Conservation (phyloP, 164 flowering plant genomes). For the Euptelea pleiosperma region DNA sequence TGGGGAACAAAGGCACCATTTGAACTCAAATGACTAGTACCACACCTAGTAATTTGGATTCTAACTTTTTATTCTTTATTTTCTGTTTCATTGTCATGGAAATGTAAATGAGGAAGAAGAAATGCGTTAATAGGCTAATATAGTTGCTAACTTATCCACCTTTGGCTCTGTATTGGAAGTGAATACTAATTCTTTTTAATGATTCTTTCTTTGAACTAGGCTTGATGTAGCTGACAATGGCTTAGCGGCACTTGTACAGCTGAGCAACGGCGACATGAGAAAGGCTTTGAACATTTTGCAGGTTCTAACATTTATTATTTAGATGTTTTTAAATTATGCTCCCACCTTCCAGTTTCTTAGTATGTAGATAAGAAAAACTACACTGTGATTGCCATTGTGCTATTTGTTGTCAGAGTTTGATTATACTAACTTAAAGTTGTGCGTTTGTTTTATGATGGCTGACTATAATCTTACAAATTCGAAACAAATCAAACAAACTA, state of each 20-base stretch:
- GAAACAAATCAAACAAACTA: too few species aligned
- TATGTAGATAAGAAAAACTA: too few species aligned
- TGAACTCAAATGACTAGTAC: too few species aligned
- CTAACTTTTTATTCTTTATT: too few species aligned
- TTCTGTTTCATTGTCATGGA: too few species aligned
- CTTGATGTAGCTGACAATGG: conserved; percentile 84
- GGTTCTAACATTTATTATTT: conserved; percentile 36
- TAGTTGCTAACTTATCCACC: background rate
- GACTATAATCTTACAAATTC: too few species aligned
- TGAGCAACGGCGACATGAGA: conserved; percentile 98
- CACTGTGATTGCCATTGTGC: too few species aligned
- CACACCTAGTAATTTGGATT: too few species aligned
- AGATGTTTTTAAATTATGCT: background rate
- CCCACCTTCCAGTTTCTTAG: background rate
- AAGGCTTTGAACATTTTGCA: conserved; percentile 97
- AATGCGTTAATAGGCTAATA: background rate
- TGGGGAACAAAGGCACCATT: background rate
- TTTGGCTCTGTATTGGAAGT: background rate
- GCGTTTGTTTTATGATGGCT: too few species aligned
- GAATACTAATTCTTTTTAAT: conserved; percentile 5
- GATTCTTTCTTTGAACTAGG: conserved; percentile 31
- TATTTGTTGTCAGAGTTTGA: too few species aligned
- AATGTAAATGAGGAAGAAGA: too few species aligned
- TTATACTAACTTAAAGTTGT: too few species aligned
- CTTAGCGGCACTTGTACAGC: conserved; percentile 75